Conservation (phyloP, 208 protist species). For the Crithidia sp. region DNA sequence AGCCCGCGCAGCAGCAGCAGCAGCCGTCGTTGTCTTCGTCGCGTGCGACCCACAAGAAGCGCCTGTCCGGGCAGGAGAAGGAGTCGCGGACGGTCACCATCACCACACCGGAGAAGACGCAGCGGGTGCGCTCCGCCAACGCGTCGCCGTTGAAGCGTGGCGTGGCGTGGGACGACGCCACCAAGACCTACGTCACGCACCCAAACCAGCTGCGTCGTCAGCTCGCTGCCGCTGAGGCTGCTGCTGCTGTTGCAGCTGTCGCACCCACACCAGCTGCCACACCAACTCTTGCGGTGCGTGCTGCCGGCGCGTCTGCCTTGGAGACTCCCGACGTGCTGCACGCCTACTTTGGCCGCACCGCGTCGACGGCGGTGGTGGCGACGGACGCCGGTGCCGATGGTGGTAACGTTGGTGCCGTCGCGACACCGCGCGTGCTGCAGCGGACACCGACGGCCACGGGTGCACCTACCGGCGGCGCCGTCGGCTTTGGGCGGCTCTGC, state of each 20-base stretch:
- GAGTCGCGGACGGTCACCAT: not conserved
- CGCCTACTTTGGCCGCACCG: constrained; percentile 25
- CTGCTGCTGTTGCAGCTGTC: not conserved
- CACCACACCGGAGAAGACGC: not conserved
- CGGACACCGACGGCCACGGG: constrained; percentile 4
- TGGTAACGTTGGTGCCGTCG: not conserved
- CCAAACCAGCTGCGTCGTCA: constrained; percentile 33
- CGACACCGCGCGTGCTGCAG: not conserved
- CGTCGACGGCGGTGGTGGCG: constrained; percentile 6
- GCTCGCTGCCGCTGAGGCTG: not conserved
- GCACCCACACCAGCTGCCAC: not conserved
- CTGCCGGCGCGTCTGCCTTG: constrained; percentile 16
- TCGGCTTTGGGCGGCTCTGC: constrained; percentile 23
- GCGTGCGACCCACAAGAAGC: constrained; percentile 11
- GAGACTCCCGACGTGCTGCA: constrained; percentile 25
- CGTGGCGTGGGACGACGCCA: constrained; percentile 30
- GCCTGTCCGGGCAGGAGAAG: not conserved
- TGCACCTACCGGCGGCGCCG: not conserved
- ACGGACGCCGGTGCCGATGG: not conserved
- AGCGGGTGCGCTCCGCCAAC: not conserved
- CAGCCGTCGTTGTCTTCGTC: not conserved
- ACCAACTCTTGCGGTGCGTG: not conserved
- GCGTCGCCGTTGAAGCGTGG: constrained; percentile 28
- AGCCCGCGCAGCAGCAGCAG: not conserved
- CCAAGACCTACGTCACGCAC: constrained; percentile 32